A percentile compares a stretch with the other conserved stretches of the same genome.
Evolutionary conservation across 2,329 filamentous ascomycete species (phyloP).

Genomic region (Alternaria triticimaculans): DNA sequence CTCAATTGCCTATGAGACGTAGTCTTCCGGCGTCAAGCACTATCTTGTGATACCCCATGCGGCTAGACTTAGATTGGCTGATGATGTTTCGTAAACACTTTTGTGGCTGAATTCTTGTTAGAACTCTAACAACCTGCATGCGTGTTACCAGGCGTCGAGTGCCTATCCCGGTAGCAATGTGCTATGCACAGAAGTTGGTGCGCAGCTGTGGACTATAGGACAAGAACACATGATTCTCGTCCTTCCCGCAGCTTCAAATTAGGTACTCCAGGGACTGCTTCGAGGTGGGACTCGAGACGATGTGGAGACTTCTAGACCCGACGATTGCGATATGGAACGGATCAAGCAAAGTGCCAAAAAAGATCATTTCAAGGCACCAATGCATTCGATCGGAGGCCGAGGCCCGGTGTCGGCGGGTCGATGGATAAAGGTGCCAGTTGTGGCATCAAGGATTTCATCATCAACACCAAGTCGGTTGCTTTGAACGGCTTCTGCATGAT

Average conservation of each 20-base stretch:
- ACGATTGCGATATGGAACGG: background rate
- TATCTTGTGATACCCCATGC: background rate
- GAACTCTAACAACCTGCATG: background rate
- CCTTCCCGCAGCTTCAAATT: background rate
- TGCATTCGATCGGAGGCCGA: slow-evolving; percentile 13
- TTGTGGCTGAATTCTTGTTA: background rate
- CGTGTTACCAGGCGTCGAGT: background rate
- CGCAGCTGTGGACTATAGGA: background rate
- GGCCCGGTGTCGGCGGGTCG: slow-evolving; percentile 25
- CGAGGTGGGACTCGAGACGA: background rate
- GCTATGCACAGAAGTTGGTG: background rate
- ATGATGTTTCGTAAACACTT: background rate
- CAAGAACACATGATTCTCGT: background rate
- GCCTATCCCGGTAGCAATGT: background rate
- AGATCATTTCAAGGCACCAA: slow-evolving; percentile 20
- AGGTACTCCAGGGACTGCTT: background rate
- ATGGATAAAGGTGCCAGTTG: slow-evolving; percentile 23
- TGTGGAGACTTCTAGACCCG: background rate
- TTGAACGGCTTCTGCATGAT: slow-evolving; percentile 49
- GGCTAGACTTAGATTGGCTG: background rate
- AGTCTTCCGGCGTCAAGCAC: background rate
- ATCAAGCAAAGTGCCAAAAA: background rate
- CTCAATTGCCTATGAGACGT: background rate
- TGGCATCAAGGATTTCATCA: slow-evolving; percentile 44
- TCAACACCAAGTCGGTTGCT: slow-evolving; percentile 40